Evolutionary conservation across 371 early-diverging fungal genomes (phyloP).

Genomic region (Umbelopsis sp.): DNA sequence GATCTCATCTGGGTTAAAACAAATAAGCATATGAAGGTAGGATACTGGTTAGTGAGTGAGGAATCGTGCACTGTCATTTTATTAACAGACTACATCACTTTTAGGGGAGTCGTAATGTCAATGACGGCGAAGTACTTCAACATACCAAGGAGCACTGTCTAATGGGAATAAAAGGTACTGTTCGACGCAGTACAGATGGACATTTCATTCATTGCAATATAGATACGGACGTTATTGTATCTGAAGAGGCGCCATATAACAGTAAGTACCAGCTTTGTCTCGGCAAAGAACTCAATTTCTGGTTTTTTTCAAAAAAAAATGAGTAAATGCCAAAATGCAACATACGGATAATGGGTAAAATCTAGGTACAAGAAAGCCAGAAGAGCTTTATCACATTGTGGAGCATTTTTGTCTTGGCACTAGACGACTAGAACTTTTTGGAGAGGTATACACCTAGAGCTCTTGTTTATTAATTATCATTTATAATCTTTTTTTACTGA

Average conservation of each 20-base stretch:
- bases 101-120: slow-evolving; percentile 35
- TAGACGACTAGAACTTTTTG: slow-evolving; percentile 56
- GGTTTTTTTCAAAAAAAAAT: too few relatives aligned
- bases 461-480: background rate
- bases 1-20: slow-evolving; percentile 62
- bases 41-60: background rate
- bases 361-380: slow-evolving; percentile 43
- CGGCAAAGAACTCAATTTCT: background rate
- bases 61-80: too few relatives aligned
- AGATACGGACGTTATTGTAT: slow-evolving; percentile 60
- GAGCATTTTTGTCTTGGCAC: slow-evolving; percentile 60
- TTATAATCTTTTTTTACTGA: background rate
- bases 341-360: background rate
- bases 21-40: slow-evolving; percentile 41
- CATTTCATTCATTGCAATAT: slow-evolving; percentile 66
- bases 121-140: slow-evolving; percentile 37
- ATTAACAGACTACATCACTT: too few relatives aligned
- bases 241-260: slow-evolving; percentile 45
- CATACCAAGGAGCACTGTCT: slow-evolving; percentile 61
- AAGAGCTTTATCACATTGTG: slow-evolving; percentile 54
- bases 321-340: too few relatives aligned
- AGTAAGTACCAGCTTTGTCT: slow-evolving; percentile 20
- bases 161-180: slow-evolving; percentile 60
- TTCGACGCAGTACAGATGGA: slow-evolving; percentile 54
- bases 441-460: slow-evolving; percentile 35